Conservation (phyloP, 108 stramenopile genomes). For the Nitzschia inconspicua region DNA sequence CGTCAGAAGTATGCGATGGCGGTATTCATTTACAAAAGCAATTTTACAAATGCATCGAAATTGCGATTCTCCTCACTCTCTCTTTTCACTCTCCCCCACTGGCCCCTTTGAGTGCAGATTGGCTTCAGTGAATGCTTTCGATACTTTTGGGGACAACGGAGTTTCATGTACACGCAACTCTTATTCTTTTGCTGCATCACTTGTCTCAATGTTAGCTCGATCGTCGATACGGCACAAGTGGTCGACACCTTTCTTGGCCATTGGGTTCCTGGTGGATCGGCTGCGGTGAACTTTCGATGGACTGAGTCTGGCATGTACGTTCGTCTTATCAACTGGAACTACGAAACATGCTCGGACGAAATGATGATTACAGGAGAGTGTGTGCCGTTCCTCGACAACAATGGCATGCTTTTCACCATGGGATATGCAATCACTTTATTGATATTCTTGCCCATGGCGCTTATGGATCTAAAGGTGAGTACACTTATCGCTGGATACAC, state of each 20-base stretch:
- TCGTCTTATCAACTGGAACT: conserved; percentile 30
- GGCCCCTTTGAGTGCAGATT: conserved; percentile 8
- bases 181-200: conserved; percentile 51
- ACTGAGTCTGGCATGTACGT: conserved; percentile 11
- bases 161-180: conserved; percentile 44
- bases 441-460: conserved; percentile 53
- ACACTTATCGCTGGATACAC: not conserved
- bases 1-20: no score
- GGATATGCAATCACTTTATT: conserved; percentile 42
- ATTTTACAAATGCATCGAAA: no score
- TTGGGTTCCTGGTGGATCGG: conserved; percentile 21
- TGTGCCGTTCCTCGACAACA: conserved; percentile 38
- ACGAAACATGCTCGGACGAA: conserved; percentile 25
- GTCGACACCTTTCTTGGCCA: conserved; percentile 56
- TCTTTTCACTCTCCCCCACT: no score
- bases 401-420: conserved; percentile 31
- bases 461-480: conserved; percentile 52
- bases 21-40: no score
- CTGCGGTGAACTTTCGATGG: conserved; percentile 18
- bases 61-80: no score
- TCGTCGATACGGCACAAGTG: conserved; percentile 67
- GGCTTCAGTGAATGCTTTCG: conserved; percentile 59
- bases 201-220: conserved; percentile 47
- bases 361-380: conserved; percentile 40
- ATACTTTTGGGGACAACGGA: conserved; percentile 47